A percentile compares a stretch with the other conserved stretches of the same genome.
Evolutionary conservation across 2,329 filamentous ascomycete species (phyloP).

Genomic region (Juglanconis sp.): DNA sequence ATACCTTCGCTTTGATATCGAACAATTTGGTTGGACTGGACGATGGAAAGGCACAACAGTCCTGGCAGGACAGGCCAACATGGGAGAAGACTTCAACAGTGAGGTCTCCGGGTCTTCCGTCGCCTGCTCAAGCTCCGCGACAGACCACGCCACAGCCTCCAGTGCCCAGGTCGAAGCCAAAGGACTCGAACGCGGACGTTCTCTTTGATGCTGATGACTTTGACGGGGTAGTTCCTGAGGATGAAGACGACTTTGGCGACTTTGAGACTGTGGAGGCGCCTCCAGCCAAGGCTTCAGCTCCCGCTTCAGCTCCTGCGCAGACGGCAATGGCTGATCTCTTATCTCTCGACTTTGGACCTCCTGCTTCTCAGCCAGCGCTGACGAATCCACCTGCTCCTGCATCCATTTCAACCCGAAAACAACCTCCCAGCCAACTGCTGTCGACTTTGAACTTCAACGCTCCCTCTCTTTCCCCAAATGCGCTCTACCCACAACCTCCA

Average conservation of each 20-base stretch:
- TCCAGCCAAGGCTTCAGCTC: constrained; percentile 17
- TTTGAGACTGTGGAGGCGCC: constrained; percentile 46
- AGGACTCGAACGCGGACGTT: constrained; percentile 47
- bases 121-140: background rate
- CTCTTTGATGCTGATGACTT: constrained; percentile 65
- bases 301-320: constrained; percentile 22
- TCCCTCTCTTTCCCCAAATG: constrained; percentile 18
- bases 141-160: constrained; percentile 14
- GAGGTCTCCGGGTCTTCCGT: constrained; percentile 3
- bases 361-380: constrained; percentile 1
- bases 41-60: constrained; percentile 15
- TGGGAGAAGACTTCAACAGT: constrained; percentile 14
- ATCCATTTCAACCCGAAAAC: constrained; percentile 24
- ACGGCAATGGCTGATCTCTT: constrained; percentile 33
- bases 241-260: constrained; percentile 59
- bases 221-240: constrained; percentile 31
- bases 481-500: constrained; percentile 41
- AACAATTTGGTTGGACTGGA: constrained; percentile 47
- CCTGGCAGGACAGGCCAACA: constrained; percentile 19
- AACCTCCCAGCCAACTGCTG: constrained; percentile 29
- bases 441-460: constrained; percentile 28
- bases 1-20: constrained; percentile 51
- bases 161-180: constrained; percentile 17
- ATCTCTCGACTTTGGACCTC: constrained; percentile 21
- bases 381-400: constrained; percentile 30